phyloP scores from a whole-genome alignment of 108 stramenopile species.

The Skeletonema potamos region DNA sequence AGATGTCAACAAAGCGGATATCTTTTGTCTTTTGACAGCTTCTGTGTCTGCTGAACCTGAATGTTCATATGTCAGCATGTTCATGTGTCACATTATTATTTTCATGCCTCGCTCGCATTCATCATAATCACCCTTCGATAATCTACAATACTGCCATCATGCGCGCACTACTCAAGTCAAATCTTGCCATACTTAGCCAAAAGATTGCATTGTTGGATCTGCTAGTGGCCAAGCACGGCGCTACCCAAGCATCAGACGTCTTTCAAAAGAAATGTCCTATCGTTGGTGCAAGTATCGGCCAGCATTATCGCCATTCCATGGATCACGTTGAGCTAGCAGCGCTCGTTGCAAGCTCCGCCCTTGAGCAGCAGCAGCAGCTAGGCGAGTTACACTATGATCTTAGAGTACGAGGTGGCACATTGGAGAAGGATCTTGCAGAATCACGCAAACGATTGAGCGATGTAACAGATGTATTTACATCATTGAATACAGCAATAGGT shows the following conservation, averaged over 20 bases:
- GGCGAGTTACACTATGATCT: slow-evolving; percentile 70
- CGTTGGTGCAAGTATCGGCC: slow-evolving; percentile 81
- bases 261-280: slow-evolving; percentile 66
- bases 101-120: no score
- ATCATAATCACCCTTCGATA: no score
- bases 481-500: slow-evolving; percentile 6
- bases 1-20: background rate
- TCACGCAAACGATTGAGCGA: slow-evolving; percentile 60
- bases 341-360: slow-evolving; percentile 34
- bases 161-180: slow-evolving; percentile 45
- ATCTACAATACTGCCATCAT: slow-evolving; percentile 14
- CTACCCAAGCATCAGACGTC: slow-evolving; percentile 36
- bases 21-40: background rate
- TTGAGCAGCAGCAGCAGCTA: background rate
- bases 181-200: slow-evolving; percentile 70
- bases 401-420: slow-evolving; percentile 68
- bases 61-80: no score
- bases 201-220: slow-evolving; percentile 67
- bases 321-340: slow-evolving; percentile 82
- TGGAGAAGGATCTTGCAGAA: slow-evolving; percentile 65
- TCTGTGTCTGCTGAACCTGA: no score
- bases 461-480: slow-evolving; percentile 40
- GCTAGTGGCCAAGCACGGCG: slow-evolving; percentile 52
- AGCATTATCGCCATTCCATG: slow-evolving; percentile 91
- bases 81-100: no score